Evolutionary conservation across 306 rosid genomes (phyloP).

Genomic region (Comarum palustre): DNA sequence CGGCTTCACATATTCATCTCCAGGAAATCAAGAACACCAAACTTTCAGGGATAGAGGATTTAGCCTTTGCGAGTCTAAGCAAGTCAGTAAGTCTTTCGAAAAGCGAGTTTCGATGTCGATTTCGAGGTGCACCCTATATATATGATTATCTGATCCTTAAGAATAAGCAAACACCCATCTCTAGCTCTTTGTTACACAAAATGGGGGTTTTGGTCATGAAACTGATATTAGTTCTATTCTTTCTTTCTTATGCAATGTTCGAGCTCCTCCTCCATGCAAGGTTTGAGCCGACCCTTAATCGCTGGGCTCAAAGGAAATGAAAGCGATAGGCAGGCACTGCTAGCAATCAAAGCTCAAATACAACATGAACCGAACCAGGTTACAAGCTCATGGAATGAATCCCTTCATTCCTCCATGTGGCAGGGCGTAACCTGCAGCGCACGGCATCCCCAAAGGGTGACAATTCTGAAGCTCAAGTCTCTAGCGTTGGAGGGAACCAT

Average conservation of each 20-base stretch:
- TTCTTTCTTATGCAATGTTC: not conserved
- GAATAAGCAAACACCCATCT: not conserved
- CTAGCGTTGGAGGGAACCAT: not conserved
- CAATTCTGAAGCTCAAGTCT: not conserved
- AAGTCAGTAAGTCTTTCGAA: not conserved
- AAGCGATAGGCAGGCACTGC: not conserved
- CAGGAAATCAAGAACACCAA: too few species aligned
- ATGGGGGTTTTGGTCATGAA: not conserved
- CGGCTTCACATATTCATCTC: too few species aligned
- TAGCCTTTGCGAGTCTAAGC: too few species aligned
- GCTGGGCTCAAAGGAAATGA: not conserved
- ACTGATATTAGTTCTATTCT: not conserved
- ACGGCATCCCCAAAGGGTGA: slow-evolving; percentile 1
- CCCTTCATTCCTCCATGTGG: not conserved
- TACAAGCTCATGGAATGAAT: not conserved
- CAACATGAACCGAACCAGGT: not conserved
- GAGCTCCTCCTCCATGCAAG: not conserved
- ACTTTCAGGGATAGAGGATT: too few species aligned
- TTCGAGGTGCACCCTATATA: not conserved
- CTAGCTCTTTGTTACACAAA: not conserved
- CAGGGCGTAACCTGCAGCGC: not conserved
- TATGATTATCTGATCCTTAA: not conserved
- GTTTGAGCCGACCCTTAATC: not conserved
- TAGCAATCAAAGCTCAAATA: not conserved
- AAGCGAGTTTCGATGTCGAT: not conserved